These are phyloP conservation scores for Nasturtium officinale DNA, from an alignment of 345 rosid genomes.

Conservation along the genomic window DNA sequence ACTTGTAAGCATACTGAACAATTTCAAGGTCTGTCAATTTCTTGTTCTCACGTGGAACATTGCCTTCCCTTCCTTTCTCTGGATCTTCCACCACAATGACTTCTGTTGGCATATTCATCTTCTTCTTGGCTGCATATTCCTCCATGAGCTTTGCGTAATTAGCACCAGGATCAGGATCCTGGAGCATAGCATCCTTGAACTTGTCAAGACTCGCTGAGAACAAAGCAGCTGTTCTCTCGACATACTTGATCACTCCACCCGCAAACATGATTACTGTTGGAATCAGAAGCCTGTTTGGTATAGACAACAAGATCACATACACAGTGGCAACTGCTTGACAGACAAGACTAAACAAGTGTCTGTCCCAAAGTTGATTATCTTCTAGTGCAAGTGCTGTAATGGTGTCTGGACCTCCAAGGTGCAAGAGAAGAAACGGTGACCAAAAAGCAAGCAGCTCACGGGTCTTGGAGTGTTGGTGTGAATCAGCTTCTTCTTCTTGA, in stretches of 20 bases:
- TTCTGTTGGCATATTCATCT: conserved; percentile 26
- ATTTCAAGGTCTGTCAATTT: conserved; percentile 27
- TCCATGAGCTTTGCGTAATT: conserved; percentile 44
- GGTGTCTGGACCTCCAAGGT: conserved; percentile 52
- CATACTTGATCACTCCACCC: conserved; percentile 51
- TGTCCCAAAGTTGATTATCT: conserved; percentile 47
- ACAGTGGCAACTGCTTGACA: conserved; percentile 37
- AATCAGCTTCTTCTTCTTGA: conserved; percentile 20
- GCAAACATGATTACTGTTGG: conserved; percentile 40
- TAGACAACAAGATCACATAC: conserved; percentile 45
- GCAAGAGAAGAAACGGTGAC: conserved; percentile 49
- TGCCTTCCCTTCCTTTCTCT: conserved; percentile 32
- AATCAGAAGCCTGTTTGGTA: conserved; percentile 26
- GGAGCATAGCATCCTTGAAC: conserved; percentile 41
- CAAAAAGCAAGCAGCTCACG: conserved; percentile 38
- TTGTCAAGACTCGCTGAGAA: conserved; percentile 48
- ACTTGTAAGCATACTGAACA: conserved; percentile 40
- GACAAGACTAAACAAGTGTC: conserved; percentile 43
- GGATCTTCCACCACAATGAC: conserved; percentile 30
- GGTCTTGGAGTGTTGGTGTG: not conserved
- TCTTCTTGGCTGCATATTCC: conserved; percentile 28
- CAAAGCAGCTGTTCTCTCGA: conserved; percentile 48
- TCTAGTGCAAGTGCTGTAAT: conserved; percentile 48
- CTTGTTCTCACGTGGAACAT: too few species aligned
- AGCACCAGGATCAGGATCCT: conserved; percentile 36